A percentile compares a stretch with the other conserved stretches of the same genome.
phyloP scores from a whole-genome alignment of 2,329 filamentous ascomycete genomes.

The Rugonectria rugulosa region DNA sequence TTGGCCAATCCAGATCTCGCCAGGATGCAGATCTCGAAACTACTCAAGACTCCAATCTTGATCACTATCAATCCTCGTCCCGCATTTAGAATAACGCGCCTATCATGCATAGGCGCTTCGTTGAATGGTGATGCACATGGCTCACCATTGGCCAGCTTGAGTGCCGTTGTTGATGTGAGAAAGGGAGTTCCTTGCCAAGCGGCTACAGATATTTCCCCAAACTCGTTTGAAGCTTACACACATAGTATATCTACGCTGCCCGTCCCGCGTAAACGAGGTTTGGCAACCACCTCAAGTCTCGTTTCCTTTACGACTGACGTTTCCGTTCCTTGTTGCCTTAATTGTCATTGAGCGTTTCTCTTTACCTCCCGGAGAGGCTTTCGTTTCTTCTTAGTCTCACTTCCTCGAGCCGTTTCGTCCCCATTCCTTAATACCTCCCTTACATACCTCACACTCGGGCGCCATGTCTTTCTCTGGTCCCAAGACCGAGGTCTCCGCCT shows the following conservation, averaged over 20 bases:
- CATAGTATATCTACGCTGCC: conserved; percentile 33
- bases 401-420: conserved; percentile 5
- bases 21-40: conserved; percentile 25
- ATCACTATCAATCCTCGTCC: conserved; percentile 13
- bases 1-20: conserved; percentile 29
- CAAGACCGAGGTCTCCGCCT: conserved; percentile 52
- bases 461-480: conserved; percentile 39
- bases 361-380: conserved; percentile 6
- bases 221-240: no score
- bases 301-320: conserved; percentile 3
- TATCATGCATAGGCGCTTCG: conserved; percentile 38
- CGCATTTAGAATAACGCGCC: conserved; percentile 28
- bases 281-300: conserved; percentile 6
- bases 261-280: conserved; percentile 7
- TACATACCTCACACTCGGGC: no score
- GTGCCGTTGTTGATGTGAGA: conserved; percentile 22
- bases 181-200: conserved; percentile 17
- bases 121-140: neutral
- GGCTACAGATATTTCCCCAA: conserved; percentile 21
- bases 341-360: conserved; percentile 22
- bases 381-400: conserved; percentile 17
- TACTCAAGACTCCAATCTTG: conserved; percentile 21
- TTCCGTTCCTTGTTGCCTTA: conserved; percentile 14
- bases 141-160: conserved; percentile 27
- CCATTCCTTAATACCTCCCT: conserved; percentile 12